Evolutionary conservation across 176 grass and related monocot genomes (phyloP), one percentile per base, ranked within the genome.

Genomic region (Avena sativa): DNA sequence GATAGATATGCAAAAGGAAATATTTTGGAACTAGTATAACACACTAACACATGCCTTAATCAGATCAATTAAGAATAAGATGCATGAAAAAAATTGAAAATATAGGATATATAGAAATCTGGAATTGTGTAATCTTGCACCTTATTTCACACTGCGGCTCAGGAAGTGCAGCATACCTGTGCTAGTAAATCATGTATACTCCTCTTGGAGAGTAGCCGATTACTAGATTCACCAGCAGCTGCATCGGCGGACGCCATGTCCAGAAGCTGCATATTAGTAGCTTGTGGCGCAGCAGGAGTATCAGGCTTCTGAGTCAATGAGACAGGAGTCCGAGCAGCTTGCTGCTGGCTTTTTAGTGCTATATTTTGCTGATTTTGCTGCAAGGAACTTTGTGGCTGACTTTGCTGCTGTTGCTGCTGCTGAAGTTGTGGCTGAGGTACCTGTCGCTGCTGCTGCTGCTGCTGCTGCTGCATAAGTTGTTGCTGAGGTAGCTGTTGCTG

Each of bases 171-270:
- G 69, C 70, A 20, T 78, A 99, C 97, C 89, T 96, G 97, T 40
- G 79, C 81, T 79, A 99, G 86, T 87, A 99, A 89, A 59, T 96
- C 97, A 71, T 86, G 90, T 80, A 99, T 91, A 88, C 89, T 99
- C 92, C 92, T 94, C 90, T 96, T 96, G 86, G 79, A 93, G 40
- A 99, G 76, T 83, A 96, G 81, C 19, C 87, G 92, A 84, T 91
- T 74, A 44, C 90, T 84, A 87, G 80, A 83, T 79, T 94, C 94
- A 52, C 88, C 72, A 83, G 71, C 76, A 88, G 95, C 81, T 74
- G 87, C 32, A 74, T 81, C 80, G 6, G 48, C 53, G 4, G 80
- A 70, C 69, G 60, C 26, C 23, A 48, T 79, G 83, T 64, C 83
- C 23, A 57, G 69, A 85, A 61, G 73, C 47, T 76, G 84, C 11